A percentile compares a stretch with the other conserved stretches of the same genome.
These are phyloP conservation scores for Zygosaccharomyces siamensis DNA, from an alignment of 805 yeast genomes.

Conservation along the genomic window DNA sequence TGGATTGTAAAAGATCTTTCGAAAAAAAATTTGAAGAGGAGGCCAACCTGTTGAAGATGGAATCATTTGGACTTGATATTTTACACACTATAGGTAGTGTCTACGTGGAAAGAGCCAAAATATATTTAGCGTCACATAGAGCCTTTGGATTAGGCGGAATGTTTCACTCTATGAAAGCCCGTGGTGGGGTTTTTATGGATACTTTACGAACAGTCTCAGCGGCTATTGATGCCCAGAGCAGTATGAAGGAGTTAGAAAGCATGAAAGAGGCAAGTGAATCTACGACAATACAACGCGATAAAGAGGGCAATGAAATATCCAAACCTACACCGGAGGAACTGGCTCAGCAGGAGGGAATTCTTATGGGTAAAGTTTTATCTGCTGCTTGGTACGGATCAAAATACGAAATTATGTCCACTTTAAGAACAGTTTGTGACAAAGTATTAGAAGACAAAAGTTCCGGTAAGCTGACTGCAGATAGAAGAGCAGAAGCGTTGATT, in stretches of 20 bases:
- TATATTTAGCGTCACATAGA: slow-evolving; percentile 60
- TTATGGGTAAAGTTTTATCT: slow-evolving; percentile 74
- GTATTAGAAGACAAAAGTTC: slow-evolving; percentile 56
- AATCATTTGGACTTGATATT: slow-evolving; percentile 79
- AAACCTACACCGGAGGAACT: slow-evolving; percentile 58
- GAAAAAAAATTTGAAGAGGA: slow-evolving; percentile 65
- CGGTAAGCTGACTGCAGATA: slow-evolving; percentile 42
- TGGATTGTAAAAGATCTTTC: slow-evolving; percentile 60
- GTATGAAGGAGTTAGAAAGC: slow-evolving; percentile 67
- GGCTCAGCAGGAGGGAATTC: slow-evolving; percentile 65
- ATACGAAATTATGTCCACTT: slow-evolving; percentile 69
- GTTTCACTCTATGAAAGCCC: slow-evolving; percentile 66
- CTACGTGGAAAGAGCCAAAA: slow-evolving; percentile 59
- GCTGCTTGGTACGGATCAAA: slow-evolving; percentile 85
- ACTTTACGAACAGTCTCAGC: slow-evolving; percentile 65
- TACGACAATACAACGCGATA: slow-evolving; percentile 41
- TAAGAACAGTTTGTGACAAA: slow-evolving; percentile 64
- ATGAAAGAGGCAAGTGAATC: slow-evolving; percentile 50
- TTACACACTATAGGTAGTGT: slow-evolving; percentile 70
- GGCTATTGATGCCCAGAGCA: slow-evolving; percentile 73
- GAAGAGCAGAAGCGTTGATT: slow-evolving; percentile 59
- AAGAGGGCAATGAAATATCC: slow-evolving; percentile 48
- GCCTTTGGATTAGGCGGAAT: slow-evolving; percentile 66
- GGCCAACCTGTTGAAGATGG: slow-evolving; percentile 77
- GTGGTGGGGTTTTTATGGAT: slow-evolving; percentile 68